Percentiles rank a stretch among this genome's conserved stretches.
Evolutionary conservation across 768 basidiomycete genomes (phyloP).

Genomic region (Rickenella mellea): DNA sequence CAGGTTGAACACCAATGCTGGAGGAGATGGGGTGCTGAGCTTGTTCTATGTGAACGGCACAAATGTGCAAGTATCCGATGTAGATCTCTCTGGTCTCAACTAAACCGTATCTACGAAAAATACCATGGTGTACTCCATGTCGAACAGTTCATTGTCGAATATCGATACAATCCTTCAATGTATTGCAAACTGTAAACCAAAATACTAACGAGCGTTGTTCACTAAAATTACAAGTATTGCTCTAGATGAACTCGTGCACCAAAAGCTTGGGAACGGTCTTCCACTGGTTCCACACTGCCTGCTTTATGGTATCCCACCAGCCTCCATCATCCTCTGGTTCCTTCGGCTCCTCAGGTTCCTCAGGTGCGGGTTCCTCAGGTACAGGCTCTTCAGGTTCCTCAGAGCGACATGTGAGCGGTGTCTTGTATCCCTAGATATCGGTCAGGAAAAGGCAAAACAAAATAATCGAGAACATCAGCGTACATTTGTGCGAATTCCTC

Average conservation of each 20-base stretch:
- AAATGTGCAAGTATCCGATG: constrained; percentile 18
- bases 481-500: constrained; percentile 72
- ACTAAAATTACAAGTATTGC: too few relatives aligned
- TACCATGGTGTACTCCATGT: too few relatives aligned
- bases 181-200: too few relatives aligned
- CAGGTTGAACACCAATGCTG: constrained; percentile 8
- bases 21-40: constrained; percentile 22
- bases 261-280: too few relatives aligned
- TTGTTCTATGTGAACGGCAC: constrained; percentile 23
- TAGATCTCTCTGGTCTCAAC: constrained; percentile 12
- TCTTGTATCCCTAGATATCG: constrained; percentile 25
- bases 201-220: too few relatives aligned
- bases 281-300: too few relatives aligned
- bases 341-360: constrained; percentile 22
- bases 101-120: too few relatives aligned
- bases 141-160: too few relatives aligned
- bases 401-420: constrained; percentile 31
- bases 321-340: constrained; percentile 22
- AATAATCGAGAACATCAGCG: constrained; percentile 4
- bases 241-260: too few relatives aligned
- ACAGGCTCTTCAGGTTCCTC: constrained; percentile 11
- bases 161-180: too few relatives aligned
- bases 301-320: too few relatives aligned
- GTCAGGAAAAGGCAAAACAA: neutral
- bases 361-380: constrained; percentile 12